Evolutionary conservation across 2,329 filamentous ascomycete species (phyloP).

Genomic region (Neoascochyta sp.): DNA sequence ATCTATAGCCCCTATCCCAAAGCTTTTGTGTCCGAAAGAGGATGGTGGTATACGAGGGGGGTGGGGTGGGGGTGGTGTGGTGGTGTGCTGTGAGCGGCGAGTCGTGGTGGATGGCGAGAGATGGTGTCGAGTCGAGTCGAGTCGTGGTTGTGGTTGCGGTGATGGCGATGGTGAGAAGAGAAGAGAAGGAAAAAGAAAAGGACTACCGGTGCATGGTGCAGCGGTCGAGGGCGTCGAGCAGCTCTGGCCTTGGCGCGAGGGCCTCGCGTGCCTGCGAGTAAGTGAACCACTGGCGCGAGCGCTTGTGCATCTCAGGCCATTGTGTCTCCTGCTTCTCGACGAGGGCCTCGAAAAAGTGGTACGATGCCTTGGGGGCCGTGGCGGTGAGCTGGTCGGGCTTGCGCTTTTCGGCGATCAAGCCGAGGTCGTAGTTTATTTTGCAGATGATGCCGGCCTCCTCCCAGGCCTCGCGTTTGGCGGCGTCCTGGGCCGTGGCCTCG

Average conservation of each 20-base stretch:
- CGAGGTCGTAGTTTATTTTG: slow-evolving; percentile 78
- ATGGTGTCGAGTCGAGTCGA: no score
- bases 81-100: slow-evolving; percentile 5
- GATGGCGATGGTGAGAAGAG: no score
- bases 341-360: slow-evolving; percentile 83
- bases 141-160: slow-evolving; percentile 8
- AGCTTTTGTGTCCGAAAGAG: slow-evolving; percentile 32
- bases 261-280: slow-evolving; percentile 77
- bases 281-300: slow-evolving; percentile 84
- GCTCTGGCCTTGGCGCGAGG: slow-evolving; percentile 74
- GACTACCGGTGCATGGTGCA: slow-evolving; percentile 55
- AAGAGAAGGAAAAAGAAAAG: slow-evolving; percentile 7
- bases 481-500: slow-evolving; percentile 81
- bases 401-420: slow-evolving; percentile 78
- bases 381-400: slow-evolving; percentile 50
- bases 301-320: slow-evolving; percentile 94
- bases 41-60: slow-evolving; percentile 26
- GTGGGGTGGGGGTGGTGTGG: slow-evolving; percentile 9
- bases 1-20: slow-evolving; percentile 21
- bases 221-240: slow-evolving; percentile 79
- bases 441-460: slow-evolving; percentile 93
- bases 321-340: slow-evolving; percentile 79
- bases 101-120: slow-evolving; percentile 11
- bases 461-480: slow-evolving; percentile 86
- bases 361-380: slow-evolving; percentile 69